Base-by-base conservation (phyloP, 257 asterid species). In the Pogostemon cablin region DNA sequence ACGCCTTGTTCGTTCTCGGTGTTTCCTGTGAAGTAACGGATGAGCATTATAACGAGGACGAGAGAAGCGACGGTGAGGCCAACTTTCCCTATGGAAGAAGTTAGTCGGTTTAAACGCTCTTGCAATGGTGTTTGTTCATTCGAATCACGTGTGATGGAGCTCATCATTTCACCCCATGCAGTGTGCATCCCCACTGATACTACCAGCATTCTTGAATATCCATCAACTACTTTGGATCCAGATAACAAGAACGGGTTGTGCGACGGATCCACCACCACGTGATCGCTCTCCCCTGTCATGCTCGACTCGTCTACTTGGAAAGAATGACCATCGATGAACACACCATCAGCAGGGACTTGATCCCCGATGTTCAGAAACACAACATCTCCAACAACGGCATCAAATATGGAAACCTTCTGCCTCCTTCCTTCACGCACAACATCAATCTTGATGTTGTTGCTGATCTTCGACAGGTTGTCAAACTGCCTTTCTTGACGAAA, bases 271-370 rank as follows among this genome's bases (percentile, higher is more conserved):
- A 90, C 78, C 8, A 70, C 81, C 10, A 82, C 81, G 7, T 72
- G 81, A 49, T 60, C 81, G 50, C 72, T 81, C 63, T 74, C 80
- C 41, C 78, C 84, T 7, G 81, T 83, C 77, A 85, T 72, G 75
- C 81, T 83, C 12, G 89, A 81, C 35, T 87, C 89, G 3, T 84
- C 95, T 4, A 86, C 84, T 9, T 32, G 75, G 2, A 86, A 78
- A 9, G 88, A 62, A 44, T 81, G 70, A 0, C 91, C 88, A 0
- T 72, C 76, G 0, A 86, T 17, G 74, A 75, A 85, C 10, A 90
- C 3, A 0, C 96, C 95, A 35, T 90, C 95, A 0, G 90, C 88
- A 0, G 96, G 93, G 10, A 90, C 82, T 39, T 78, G 90, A 75
- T 90, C 85, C 3, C 96, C 95, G 0, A 75, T 49, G 6, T 32